A percentile compares a stretch with the other conserved stretches of the same genome.
These are phyloP conservation scores for Chalaropsis thielavioides DNA, from an alignment of 2,329 filamentous ascomycete species.

Conservation along the genomic window DNA sequence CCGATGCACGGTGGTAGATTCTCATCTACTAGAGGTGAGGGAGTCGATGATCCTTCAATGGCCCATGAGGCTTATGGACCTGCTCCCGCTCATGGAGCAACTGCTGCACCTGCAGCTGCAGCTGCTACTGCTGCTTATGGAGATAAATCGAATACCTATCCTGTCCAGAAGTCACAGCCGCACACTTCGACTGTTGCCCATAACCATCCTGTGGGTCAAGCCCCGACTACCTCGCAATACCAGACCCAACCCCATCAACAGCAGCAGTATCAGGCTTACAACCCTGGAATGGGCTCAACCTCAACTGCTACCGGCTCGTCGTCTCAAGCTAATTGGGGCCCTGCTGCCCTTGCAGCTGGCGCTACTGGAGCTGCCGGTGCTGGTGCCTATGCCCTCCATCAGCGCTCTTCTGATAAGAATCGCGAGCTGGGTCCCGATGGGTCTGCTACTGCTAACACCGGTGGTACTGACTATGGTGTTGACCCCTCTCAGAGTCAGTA, in stretches of 20 bases:
- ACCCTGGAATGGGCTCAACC: not conserved
- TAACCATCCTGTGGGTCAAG: not conserved
- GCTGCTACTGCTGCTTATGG: not conserved
- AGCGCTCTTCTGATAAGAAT: constrained; percentile 2
- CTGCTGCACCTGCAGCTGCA: not conserved
- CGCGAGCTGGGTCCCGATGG: not conserved
- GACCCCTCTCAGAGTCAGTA: constrained; percentile 6
- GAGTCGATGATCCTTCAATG: not conserved
- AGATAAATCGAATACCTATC: not conserved
- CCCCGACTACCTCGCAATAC: not conserved
- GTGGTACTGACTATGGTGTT: not conserved
- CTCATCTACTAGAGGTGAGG: not conserved
- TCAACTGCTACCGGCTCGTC: not conserved
- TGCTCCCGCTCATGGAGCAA: not conserved
- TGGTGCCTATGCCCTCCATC: constrained; percentile 4
- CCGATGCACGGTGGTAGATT: not conserved
- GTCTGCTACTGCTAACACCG: not conserved
- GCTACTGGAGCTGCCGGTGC: constrained; percentile 1
- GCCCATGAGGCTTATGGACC: not conserved
- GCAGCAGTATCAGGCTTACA: not conserved
- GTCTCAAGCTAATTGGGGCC: not conserved
- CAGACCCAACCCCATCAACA: not conserved
- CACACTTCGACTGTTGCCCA: not conserved
- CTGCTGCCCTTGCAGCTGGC: not conserved
- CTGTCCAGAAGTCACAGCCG: not conserved